phyloP scores from a whole-genome alignment of 1,139 yeast genomes.

The Suzukiozyma palmioleophila region DNA sequence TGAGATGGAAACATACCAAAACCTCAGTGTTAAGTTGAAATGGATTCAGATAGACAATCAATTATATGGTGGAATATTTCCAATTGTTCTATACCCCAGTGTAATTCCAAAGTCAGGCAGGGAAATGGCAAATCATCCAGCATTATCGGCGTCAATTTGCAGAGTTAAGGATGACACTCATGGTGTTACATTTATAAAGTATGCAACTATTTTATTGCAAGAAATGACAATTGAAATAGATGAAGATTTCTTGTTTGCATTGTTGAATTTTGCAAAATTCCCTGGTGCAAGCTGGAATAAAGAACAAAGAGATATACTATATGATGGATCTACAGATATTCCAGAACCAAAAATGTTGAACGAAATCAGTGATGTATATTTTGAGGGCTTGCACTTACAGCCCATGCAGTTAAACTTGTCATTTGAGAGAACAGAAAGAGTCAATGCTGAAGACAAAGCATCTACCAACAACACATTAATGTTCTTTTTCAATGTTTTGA shows the following conservation, averaged over 20 bases:
- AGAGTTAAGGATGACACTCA: slow-evolving; percentile 83
- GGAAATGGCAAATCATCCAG: slow-evolving; percentile 87
- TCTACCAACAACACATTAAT: slow-evolving; percentile 62
- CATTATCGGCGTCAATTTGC: slow-evolving; percentile 80
- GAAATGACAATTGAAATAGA: slow-evolving; percentile 91
- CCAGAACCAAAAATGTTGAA: slow-evolving; percentile 69
- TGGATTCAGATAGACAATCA: slow-evolving; percentile 97
- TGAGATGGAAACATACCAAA: slow-evolving; percentile 82
- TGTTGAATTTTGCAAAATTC: slow-evolving; percentile 70
- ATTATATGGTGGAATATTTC: slow-evolving; percentile 81
- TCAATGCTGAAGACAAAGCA: slow-evolving; percentile 55
- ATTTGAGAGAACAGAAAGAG: slow-evolving; percentile 84
- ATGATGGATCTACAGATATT: slow-evolving; percentile 58
- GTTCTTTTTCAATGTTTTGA: slow-evolving; percentile 78
- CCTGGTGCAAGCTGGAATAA: slow-evolving; percentile 71
- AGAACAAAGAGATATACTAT: slow-evolving; percentile 45
- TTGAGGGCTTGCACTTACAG: slow-evolving; percentile 89
- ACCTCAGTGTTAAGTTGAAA: slow-evolving; percentile 72
- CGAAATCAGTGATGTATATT: slow-evolving; percentile 72
- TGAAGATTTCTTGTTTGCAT: slow-evolving; percentile 84
- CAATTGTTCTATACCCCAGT: slow-evolving; percentile 87
- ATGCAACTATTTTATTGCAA: slow-evolving; percentile 84
- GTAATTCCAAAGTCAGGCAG: slow-evolving; percentile 80
- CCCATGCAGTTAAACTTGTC: slow-evolving; percentile 87
- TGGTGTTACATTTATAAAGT: slow-evolving; percentile 86